phyloP scores from a whole-genome alignment of 257 asterid genomes.

The Ilex aquifolium region DNA sequence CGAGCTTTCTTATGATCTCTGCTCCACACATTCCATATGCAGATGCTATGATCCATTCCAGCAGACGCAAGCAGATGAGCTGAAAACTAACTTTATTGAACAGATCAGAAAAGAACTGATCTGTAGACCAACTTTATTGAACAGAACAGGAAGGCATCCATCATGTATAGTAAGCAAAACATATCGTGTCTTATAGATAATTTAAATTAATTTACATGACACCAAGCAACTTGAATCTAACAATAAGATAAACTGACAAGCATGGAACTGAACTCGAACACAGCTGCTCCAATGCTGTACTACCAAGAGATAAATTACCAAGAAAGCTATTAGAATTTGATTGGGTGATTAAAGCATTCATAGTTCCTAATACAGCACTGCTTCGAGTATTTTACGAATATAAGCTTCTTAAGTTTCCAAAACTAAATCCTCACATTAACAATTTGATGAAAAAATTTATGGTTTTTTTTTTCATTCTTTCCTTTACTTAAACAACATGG shows the following conservation, averaged over 20 bases:
- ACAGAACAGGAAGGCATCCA: constrained; percentile 35
- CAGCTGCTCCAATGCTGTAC: too few relatives aligned
- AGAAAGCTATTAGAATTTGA: too few relatives aligned
- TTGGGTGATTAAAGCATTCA: too few relatives aligned
- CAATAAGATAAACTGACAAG: too few relatives aligned
- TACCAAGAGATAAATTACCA: too few relatives aligned
- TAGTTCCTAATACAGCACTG: too few relatives aligned
- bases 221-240: too few relatives aligned
- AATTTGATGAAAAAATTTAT: neutral
- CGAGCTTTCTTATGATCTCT: constrained; percentile 54
- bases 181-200: neutral
- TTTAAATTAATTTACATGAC: too few relatives aligned
- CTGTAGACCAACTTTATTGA: constrained; percentile 46
- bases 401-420: neutral
- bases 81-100: constrained; percentile 40
- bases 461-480: neutral
- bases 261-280: too few relatives aligned
- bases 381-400: neutral
- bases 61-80: constrained; percentile 97
- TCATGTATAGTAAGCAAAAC: neutral
- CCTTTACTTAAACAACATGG: too few relatives aligned
- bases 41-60: constrained; percentile 72
- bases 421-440: neutral
- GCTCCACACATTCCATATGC: constrained; percentile 91
- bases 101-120: constrained; percentile 45